These are phyloP conservation scores for Xylaria sp. DNA, from an alignment of 2,329 filamentous ascomycete species.

Conservation along the genomic window DNA sequence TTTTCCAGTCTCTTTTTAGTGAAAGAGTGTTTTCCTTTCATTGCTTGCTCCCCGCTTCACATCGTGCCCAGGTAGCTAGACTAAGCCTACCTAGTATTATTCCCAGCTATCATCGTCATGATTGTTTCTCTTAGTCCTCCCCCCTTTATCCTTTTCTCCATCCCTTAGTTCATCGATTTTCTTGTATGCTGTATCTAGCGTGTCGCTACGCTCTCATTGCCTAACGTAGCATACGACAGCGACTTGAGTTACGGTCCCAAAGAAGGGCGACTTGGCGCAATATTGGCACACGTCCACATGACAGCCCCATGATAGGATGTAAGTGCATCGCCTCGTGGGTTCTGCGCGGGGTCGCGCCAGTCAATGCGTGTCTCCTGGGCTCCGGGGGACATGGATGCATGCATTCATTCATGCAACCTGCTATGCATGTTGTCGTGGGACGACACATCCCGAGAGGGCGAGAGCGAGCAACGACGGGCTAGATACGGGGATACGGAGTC, in stretches of 20 bases:
- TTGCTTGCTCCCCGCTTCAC: not conserved
- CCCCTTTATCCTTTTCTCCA: not conserved
- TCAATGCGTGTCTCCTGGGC: constrained; percentile 8
- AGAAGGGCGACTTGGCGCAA: constrained; percentile 27
- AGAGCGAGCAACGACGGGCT: constrained; percentile 20
- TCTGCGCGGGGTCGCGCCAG: constrained; percentile 36
- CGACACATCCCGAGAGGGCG: constrained; percentile 21
- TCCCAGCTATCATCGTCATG: constrained; percentile 11
- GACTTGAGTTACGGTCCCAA: constrained; percentile 5
- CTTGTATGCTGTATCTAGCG: not conserved
- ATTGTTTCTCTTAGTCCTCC: constrained; percentile 4
- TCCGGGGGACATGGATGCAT: constrained; percentile 29
- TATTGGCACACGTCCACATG: constrained; percentile 35
- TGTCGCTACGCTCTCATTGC: not conserved
- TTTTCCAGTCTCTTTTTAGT: not conserved
- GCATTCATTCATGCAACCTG: constrained; percentile 15
- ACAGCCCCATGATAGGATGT: constrained; percentile 29
- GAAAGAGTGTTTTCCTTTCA: not conserved
- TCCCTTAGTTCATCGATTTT: not conserved
- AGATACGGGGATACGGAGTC: constrained; percentile 4
- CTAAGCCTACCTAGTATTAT: constrained; percentile 13
- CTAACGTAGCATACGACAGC: constrained; percentile 18
- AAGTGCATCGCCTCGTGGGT: constrained; percentile 28
- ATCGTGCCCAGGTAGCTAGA: constrained; percentile 9
- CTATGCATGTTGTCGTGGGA: constrained; percentile 34